Evolutionary conservation across 306 rosid genomes (phyloP), one percentile per base, ranked within the genome.

Genomic region (Citrullus colocynthis): DNA sequence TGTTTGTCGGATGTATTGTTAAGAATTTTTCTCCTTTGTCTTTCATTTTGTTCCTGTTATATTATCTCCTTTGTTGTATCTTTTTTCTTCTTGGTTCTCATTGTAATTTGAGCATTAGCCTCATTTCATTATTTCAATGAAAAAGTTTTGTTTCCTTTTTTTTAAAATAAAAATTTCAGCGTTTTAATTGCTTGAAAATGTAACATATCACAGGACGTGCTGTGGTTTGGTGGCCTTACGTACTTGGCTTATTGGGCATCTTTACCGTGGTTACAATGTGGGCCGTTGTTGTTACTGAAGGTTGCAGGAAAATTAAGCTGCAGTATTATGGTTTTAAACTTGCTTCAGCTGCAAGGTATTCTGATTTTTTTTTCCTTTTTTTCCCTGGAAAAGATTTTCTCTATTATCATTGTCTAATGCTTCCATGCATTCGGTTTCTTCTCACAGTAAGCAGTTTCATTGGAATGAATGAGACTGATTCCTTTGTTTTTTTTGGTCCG

Each of bases 261-360:
- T 95, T 95, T 82, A 95, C 97, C 13, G 20, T 85, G 6, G 99
- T 95, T 83, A 92, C 99, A 21, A 92, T 92, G 99, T 95, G 96
- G 97, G 99, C 99, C 41, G 99, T 95, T 79, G 97, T 95, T 78
- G 97, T 95, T 79, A 95, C 97, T 7, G 97, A 95, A 89, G 97
- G 97, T 80, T 90, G 99, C 80, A 84, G 99, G 87, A 95, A 95
- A 88, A 90, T 95, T 64, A 95, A 92, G 88, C 90, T 92, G 86
- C 97, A 95, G 77, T 95, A 95, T 81, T 95, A 95, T 62, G 99
- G 97, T 77, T 95, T 95, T 80, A 95, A 92, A 88, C 97, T 95
- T 80, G 97, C 99, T 85, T 95, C 99, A 69, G 87, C 97, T 82
- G 96, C 93, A 77, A 95, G 99, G 99, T 95, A 89, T 32, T 57